Evolutionary conservation across 345 rosid species (phyloP), one percentile per base, ranked within the genome.

Genomic region (Boechera retrofracta): DNA sequence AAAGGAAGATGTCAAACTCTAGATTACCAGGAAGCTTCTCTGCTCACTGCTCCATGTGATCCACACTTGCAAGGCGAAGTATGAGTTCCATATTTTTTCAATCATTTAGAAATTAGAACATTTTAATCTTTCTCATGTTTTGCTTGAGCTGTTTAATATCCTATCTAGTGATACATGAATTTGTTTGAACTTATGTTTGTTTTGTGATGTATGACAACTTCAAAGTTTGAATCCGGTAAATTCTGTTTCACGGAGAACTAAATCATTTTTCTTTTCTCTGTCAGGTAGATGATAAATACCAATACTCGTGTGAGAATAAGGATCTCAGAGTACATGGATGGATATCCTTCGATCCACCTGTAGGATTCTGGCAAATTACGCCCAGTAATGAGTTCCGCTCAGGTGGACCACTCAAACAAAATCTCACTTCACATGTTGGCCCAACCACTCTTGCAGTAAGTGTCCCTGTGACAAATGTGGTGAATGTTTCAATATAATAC

Each of bases 201-300:
- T 45, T 29, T 69, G 10, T 76, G 74, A 38, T 7, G 10, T 41
- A 33, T 44, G 28, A 11, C 31, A 69, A 69, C 11, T 16, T 31
- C 29, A 42, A 11, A 16, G 11, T 29, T 39, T 18, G 55, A 52
- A 18, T 18, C 28, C 18, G 1, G 10, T 33, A 65, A 21, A 6
- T 55, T 55, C 5, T 33, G 63, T 6, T 45, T 75, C n/a, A 29
- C 0, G 6, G 56, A n/a, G 28, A 42, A n/a, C 32, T 54, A 70
- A 11, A 54, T 71, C 45, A 16, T 11, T 72, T 67, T 52, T 70
- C 6, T 58, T 66, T 58, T 60, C 13, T 72, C 18, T 55, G 66
- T 54, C 85, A 95, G 99, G 99, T 92, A 75, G 98, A 92, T 82
- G 99, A 95, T 83, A 95, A 95, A 65, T 95, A 95, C 80, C 94